Conservation (phyloP, 1,284 basidiomycete genomes). For the Rhodofomes roseus region DNA sequence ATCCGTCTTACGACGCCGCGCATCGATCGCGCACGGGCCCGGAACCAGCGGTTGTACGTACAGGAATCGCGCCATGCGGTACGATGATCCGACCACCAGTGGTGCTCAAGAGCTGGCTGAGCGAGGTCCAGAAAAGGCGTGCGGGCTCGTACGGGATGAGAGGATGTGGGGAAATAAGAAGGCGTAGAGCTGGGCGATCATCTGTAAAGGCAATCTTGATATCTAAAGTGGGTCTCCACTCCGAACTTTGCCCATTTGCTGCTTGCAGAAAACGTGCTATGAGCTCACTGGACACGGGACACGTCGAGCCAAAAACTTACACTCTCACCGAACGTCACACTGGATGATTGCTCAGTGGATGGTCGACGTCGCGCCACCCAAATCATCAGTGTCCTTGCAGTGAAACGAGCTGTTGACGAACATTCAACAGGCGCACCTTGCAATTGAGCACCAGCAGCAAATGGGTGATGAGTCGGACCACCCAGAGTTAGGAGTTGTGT, state of each 20-base stretch:
- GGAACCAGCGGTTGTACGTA: not conserved
- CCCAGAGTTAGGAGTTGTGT: not conserved
- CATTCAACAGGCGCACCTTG: not conserved
- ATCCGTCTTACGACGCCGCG: not conserved
- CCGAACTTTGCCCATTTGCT: not conserved
- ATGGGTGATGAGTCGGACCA: not conserved
- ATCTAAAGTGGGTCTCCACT: not conserved
- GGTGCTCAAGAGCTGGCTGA: not conserved
- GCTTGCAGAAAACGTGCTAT: not conserved
- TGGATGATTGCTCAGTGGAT: not conserved
- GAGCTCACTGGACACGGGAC: not conserved
- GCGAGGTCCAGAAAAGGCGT: not conserved
- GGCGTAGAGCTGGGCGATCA: constrained; percentile 1
- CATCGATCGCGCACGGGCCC: constrained; percentile 1
- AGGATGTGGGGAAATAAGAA: not conserved
- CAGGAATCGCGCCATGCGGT: not conserved
- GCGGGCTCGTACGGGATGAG: not conserved
- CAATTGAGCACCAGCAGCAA: too few species aligned
- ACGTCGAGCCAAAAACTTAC: not conserved
- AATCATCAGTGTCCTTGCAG: not conserved
- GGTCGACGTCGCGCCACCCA: not conserved
- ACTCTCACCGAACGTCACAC: not conserved
- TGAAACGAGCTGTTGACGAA: not conserved
- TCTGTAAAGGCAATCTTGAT: constrained; percentile 2
- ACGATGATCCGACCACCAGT: not conserved